Evolutionary conservation across 345 rosid species (phyloP), one percentile per base, ranked within the genome.

Genomic region (Hibiscus syriacus): DNA sequence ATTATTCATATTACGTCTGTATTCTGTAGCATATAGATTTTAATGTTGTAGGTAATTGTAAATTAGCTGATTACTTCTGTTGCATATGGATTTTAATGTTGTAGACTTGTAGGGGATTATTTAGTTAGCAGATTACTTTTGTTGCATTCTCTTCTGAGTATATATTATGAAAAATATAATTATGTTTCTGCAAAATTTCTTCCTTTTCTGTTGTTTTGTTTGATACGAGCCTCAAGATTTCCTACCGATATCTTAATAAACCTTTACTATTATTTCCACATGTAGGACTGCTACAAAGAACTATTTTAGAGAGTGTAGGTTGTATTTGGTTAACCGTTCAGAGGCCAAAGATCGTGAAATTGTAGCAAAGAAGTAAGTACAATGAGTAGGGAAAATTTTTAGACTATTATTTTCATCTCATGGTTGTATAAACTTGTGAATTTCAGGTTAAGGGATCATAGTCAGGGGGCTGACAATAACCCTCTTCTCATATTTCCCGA

Each of bases 401-500:
- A 36, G 17, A 25, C 46, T 0, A 32, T 20, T 34, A 58, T 72
- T 17, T 55, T 72, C 2, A 1, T 79, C 70, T 56, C 64, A 27
- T 74, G 57, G 64, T 66, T 69, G 62, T 41, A 49, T 25, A 55
- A 70, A 67, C 69, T 46, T 45, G 17, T 26, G 56, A 68, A 12
- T 75, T 80, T 79, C 93, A 94, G 97, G 86, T 81, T 91, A 82
- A 83, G 96, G 76, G 87, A 91, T 32, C 98, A 94, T 82, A 86
- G 88, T 43, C 93, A 80, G 81, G 97, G 92, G 61, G 76, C 80
- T 72, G 98, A 91, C 77, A 94, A 81, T 74, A 91, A 94, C 67
- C 99, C 99, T 74, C 93, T 94, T 80, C 98, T 91, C 68, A 89
- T 94, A 80, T 94, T 94, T 85, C 99, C 99, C 12, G 98, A 94